Evolutionary conservation across 768 basidiomycete species (phyloP).

Genomic region (Antrodiella citrinella): DNA sequence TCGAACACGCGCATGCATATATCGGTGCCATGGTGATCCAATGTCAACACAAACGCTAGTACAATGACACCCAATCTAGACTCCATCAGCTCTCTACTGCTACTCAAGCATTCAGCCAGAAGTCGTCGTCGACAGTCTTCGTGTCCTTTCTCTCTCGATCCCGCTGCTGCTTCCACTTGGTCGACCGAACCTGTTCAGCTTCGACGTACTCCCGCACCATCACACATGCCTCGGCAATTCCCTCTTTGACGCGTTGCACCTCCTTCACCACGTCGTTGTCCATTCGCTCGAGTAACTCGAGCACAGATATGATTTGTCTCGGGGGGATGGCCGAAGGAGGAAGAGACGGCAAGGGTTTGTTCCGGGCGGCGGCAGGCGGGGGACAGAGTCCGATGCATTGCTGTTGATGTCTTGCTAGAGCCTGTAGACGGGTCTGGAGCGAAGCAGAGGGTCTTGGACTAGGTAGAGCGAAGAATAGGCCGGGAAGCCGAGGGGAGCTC

Average conservation of each 20-base stretch:
- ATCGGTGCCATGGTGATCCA: no score
- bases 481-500: conserved; percentile 10
- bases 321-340: conserved; percentile 16
- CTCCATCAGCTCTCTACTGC: no score
- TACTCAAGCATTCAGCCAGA: conserved; percentile 17
- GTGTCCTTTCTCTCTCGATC: conserved; percentile 17
- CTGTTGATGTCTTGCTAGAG: not conserved
- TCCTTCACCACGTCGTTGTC: conserved; percentile 26
- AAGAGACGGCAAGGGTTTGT: conserved; percentile 6
- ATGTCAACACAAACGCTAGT: no score
- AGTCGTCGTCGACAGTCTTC: conserved; percentile 18
- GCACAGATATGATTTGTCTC: conserved; percentile 21
- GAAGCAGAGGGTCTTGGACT: not conserved
- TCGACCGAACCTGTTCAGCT: conserved; percentile 9
- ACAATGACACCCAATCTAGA: no score
- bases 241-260: conserved; percentile 19
- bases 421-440: not conserved
- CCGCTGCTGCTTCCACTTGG: conserved; percentile 5
- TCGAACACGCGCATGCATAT: no score
- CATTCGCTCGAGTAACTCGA: conserved; percentile 27
- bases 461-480: conserved; percentile 7
- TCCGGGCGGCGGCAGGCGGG: conserved; percentile 1
- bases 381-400: conserved; percentile 1
- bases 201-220: conserved; percentile 12
- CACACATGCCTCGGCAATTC: conserved; percentile 18